Conservation (phyloP, 495 filamentous ascomycete species). For the Penicillium lividum region DNA sequence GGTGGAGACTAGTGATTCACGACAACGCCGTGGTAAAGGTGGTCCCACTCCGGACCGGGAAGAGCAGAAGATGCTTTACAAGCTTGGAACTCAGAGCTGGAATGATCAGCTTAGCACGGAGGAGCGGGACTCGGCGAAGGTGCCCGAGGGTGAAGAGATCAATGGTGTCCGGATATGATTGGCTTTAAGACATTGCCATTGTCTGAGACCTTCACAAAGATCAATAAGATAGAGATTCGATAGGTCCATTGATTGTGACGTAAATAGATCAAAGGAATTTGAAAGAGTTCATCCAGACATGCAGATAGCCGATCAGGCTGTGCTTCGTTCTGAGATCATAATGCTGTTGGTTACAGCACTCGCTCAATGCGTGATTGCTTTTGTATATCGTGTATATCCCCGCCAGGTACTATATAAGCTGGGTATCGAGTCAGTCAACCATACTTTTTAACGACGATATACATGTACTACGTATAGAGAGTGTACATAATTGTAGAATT, state of each 20-base stretch:
- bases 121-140: conserved; percentile 42
- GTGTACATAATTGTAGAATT: no score
- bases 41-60: conserved; percentile 38
- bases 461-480: no score
- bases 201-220: conserved; percentile 6
- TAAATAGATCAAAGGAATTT: conserved; percentile 13
- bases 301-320: neutral
- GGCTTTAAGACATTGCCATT: conserved; percentile 17
- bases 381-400: no score
- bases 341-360: no score
- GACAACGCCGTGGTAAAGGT: conserved; percentile 54
- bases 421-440: no score
- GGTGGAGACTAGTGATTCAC: conserved; percentile 63
- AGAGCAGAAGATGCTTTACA: conserved; percentile 42
- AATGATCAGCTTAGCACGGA: conserved; percentile 44
- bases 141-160: conserved; percentile 37
- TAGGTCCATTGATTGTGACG: no score
- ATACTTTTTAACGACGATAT: no score
- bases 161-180: conserved; percentile 31
- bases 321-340: neutral
- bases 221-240: conserved; percentile 18
- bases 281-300: neutral
- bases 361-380: no score
- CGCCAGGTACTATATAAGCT: no score
- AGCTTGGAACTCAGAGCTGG: conserved; percentile 45